phyloP scores from a whole-genome alignment of 176 grass and related monocot genomes.

The Oryza longistaminata region DNA sequence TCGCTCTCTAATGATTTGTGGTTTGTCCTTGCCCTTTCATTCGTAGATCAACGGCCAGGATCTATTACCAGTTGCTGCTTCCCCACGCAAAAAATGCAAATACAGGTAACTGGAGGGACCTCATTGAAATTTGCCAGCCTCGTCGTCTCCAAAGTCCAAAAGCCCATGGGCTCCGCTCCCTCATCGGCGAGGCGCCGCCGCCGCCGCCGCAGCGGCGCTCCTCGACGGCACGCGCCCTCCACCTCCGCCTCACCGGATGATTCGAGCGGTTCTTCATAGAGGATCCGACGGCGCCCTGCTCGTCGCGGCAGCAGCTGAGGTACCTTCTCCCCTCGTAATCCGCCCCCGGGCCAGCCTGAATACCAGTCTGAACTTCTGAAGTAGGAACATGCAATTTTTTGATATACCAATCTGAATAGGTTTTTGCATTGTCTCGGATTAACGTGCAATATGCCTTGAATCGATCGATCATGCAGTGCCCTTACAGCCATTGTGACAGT shows the following conservation, averaged over 20 bases:
- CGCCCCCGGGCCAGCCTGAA: neutral
- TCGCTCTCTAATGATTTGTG: neutral
- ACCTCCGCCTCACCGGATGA: neutral
- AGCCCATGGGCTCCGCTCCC: too few species aligned
- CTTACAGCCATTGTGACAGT: neutral
- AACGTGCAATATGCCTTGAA: neutral
- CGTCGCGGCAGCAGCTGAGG: constrained; percentile 1
- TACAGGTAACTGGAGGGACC: neutral
- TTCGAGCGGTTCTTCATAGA: neutral
- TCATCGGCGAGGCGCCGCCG: neutral
- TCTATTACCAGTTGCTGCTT: neutral
- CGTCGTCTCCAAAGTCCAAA: neutral
- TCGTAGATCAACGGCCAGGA: constrained; percentile 2
- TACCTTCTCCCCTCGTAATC: constrained; percentile 5
- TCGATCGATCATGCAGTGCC: neutral
- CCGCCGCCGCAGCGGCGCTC: neutral
- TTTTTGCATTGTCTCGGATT: too few species aligned
- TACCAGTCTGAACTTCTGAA: neutral
- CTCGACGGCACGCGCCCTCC: neutral
- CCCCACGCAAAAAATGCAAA: too few species aligned
- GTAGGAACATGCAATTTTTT: neutral
- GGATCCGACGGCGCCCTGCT: neutral
- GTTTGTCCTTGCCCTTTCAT: neutral
- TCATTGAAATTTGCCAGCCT: neutral
- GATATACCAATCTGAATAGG: neutral